Conservation (phyloP, 352 stramenopile genomes). For the Phytophthora aleatoria region DNA sequence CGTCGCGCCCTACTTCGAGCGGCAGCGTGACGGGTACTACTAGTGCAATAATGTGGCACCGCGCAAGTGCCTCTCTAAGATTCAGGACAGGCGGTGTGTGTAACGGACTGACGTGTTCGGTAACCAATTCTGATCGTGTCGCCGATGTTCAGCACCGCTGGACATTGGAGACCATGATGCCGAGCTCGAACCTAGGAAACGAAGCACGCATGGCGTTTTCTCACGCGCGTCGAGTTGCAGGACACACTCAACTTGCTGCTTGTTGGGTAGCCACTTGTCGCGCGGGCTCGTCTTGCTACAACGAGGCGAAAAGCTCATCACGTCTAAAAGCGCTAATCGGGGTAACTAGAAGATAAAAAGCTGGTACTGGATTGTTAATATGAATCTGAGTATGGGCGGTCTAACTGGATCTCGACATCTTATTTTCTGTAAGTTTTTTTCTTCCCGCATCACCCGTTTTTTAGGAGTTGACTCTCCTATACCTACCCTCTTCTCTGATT, state of each 20-base stretch:
- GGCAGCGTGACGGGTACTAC: slow-evolving; percentile 40
- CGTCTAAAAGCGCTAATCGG: neutral
- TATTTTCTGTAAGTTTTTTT: neutral
- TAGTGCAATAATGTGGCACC: slow-evolving; percentile 14
- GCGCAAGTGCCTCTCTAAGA: slow-evolving; percentile 20
- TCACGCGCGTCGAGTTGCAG: slow-evolving; percentile 21
- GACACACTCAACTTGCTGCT: slow-evolving; percentile 14
- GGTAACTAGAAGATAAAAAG: slow-evolving; percentile 3
- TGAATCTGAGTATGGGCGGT: neutral
- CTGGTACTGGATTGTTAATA: slow-evolving; percentile 10
- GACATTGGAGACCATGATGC: slow-evolving; percentile 2
- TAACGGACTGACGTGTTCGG: slow-evolving; percentile 21
- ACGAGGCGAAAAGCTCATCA: slow-evolving; percentile 19
- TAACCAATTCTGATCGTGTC: slow-evolving; percentile 14
- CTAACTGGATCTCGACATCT: neutral
- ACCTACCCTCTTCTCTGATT: slow-evolving; percentile 24
- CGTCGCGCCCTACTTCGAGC: slow-evolving; percentile 53
- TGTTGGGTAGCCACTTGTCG: slow-evolving; percentile 25
- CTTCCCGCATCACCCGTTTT: neutral
- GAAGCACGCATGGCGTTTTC: slow-evolving; percentile 31
- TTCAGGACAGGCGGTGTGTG: slow-evolving; percentile 32
- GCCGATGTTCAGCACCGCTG: neutral
- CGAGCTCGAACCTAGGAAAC: neutral
- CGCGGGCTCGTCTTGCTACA: slow-evolving; percentile 12
- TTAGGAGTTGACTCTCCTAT: slow-evolving; percentile 5